A percentile compares a stretch with the other conserved stretches of the same genome.
Conservation (phyloP, 441 rosid genomes). For the Pelargonium citronellum region DNA sequence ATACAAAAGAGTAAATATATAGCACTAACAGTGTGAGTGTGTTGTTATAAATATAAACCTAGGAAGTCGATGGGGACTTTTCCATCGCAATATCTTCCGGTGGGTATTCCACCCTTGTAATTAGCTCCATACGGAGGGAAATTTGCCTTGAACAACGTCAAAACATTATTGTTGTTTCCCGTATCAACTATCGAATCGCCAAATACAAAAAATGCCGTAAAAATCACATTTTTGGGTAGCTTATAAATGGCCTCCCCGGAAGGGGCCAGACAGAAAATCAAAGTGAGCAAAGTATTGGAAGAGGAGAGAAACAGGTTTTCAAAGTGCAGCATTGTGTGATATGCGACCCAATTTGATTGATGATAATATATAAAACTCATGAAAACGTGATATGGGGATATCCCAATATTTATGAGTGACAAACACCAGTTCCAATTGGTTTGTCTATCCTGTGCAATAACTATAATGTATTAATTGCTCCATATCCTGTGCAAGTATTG, state of each 20-base stretch:
- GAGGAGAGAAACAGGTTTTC: too few species aligned
- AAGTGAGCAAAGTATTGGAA: too few species aligned
- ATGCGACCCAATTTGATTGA: too few species aligned
- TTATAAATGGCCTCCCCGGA: neutral
- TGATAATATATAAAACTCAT: too few species aligned
- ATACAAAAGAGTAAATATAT: neutral
- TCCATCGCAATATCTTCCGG: slow-evolving; percentile 46
- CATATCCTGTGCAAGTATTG: too few species aligned
- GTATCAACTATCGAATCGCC: slow-evolving; percentile 54
- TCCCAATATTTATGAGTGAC: too few species aligned
- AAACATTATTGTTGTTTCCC: slow-evolving; percentile 43
- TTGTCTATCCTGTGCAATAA: too few species aligned
- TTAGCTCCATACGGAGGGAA: slow-evolving; percentile 54
- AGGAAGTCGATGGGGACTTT: slow-evolving; percentile 44
- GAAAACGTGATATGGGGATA: too few species aligned
- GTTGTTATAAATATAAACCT: slow-evolving; percentile 22
- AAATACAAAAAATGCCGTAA: slow-evolving; percentile 36
- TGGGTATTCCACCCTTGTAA: slow-evolving; percentile 38
- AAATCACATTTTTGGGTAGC: slow-evolving; percentile 24
- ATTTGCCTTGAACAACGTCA: slow-evolving; percentile 34
- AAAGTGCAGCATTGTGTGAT: too few species aligned
- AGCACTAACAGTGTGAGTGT: neutral
- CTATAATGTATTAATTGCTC: too few species aligned
- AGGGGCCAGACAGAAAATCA: too few species aligned
- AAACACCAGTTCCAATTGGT: too few species aligned